Evolutionary conservation across 495 filamentous ascomycete genomes (phyloP), one percentile per base, ranked within the genome.

Genomic region (Penicillium waksmanii): DNA sequence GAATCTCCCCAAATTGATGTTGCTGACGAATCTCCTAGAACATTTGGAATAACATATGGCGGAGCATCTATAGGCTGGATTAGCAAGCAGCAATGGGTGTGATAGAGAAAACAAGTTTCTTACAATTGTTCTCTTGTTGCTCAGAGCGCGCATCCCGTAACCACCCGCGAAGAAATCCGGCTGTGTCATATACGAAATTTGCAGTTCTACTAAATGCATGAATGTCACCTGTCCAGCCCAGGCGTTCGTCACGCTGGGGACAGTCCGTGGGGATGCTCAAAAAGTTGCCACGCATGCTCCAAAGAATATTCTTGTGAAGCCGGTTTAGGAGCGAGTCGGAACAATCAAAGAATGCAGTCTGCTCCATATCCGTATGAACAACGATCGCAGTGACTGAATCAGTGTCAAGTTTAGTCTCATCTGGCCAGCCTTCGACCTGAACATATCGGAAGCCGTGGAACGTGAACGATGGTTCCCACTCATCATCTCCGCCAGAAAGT

Each of bases 361-460:
- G 46, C 21, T 48, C 46, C 46, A 48, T 48, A 15, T 48, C 46
- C 21, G 46, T 48, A 15, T 48, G 46, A 48, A 48, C 46, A 23
- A 48, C 46, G 15, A 48, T 48, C 21, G 46, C 46, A 48, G 19
- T 48, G 46, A 48, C 46, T 27, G 46, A 12, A 27, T 48, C 46
- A 9, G 19, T 7, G 46, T 48, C 46, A 11, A 48, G 46, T 18
- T 23, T 25, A 15, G 19, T 48, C 21, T 48, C 46, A 13, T 23
- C 8, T 48, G 46, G 46, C 46, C 46, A 48, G 0, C 46, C 46
- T 27, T 23, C 21, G 46, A 48, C 46, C 15, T 48, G 46, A 27
- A 48, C 46, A 27, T 48, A 48, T 48, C 46, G 46, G 46, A 48
- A 48, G 8, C 46, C 46, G 13, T 48, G 46, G 11, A 48, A 48